phyloP scores from a whole-genome alignment of 257 asterid species.

The Nicotiana tabacum region DNA sequence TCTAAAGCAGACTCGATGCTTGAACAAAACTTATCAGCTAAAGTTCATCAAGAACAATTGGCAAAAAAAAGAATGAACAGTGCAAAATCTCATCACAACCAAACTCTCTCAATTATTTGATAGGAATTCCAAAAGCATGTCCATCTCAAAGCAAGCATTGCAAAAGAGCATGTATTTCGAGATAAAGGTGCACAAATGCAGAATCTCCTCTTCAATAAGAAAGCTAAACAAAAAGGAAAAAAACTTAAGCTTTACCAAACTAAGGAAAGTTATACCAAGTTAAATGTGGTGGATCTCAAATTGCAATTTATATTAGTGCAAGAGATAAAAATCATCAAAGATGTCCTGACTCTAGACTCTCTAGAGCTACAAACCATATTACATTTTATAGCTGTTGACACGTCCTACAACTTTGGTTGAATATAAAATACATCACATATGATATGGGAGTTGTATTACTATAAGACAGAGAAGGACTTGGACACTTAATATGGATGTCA shows the following conservation, averaged over 20 bases:
- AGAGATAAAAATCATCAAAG: slow-evolving; percentile 1
- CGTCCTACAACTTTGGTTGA: neutral
- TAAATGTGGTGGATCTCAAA: neutral
- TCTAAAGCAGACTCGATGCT: neutral
- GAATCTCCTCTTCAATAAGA: neutral
- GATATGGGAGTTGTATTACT: neutral
- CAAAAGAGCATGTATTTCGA: neutral
- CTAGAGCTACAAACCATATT: neutral
- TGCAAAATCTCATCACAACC: neutral
- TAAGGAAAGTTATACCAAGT: neutral
- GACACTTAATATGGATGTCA: neutral
- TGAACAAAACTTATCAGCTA: neutral
- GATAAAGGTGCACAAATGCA: neutral
- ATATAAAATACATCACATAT: neutral
- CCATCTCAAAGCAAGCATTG: neutral
- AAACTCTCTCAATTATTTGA: neutral
- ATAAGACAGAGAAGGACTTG: neutral
- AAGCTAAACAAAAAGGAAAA: neutral
- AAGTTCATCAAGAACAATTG: neutral
- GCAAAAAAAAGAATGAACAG: neutral
- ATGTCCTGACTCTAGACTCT: no score
- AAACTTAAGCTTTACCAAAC: neutral
- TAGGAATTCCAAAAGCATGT: neutral
- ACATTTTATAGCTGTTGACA: neutral
- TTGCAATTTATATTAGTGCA: neutral